Evolutionary conservation across 352 stramenopile species (phyloP), one percentile per base, ranked within the genome.

Genomic region (Globisporangium emineosum): DNA sequence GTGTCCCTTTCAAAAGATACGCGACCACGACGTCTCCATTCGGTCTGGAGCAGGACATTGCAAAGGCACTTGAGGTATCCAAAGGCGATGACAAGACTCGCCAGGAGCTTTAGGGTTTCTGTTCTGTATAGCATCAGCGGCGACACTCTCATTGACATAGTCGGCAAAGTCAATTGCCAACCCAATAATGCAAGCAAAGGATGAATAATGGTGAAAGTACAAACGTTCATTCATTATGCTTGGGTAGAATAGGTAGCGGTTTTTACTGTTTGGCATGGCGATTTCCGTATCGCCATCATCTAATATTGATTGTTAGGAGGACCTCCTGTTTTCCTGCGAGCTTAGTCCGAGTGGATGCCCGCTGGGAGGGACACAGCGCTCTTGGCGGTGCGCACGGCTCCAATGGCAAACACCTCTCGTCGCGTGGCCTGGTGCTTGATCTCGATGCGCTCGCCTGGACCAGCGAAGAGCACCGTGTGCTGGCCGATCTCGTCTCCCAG

Each of bases 331-430:
- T 32, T 5, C 5, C 29, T 6, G 29, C 29, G 5, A 21, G 40
- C 40, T 45, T 25, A 51, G 60, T 90, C 78, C 67, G 72, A 81
- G 77, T 93, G 83, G 42, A 92, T 69, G 62, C 86, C 86, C 1
- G 79, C 66, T 47, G 71, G 63, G 30, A 88, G 52, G 33, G 54
- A 70, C 59, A 66, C 62, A 54, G 84, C 79, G 62, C 81, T 71
- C 72, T 81, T 87, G 62, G 86, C 83, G 30, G 77, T 65, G 59
- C 83, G 80, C 53, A 95, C 65, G 9, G 86, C 84, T 23, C 85
- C 84, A 43, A 91, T 90, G 30, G 85, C 86, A 69, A 95, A 92
- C 51, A 95, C 86, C 63, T 95, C 82, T 35, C 86, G 78, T 49
- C 81, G 78, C 43, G 81, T 89, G 32, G 86, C 84, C 64, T 90